phyloP scores from a whole-genome alignment of 768 basidiomycete genomes.

The Pleurotus sapidus region DNA sequence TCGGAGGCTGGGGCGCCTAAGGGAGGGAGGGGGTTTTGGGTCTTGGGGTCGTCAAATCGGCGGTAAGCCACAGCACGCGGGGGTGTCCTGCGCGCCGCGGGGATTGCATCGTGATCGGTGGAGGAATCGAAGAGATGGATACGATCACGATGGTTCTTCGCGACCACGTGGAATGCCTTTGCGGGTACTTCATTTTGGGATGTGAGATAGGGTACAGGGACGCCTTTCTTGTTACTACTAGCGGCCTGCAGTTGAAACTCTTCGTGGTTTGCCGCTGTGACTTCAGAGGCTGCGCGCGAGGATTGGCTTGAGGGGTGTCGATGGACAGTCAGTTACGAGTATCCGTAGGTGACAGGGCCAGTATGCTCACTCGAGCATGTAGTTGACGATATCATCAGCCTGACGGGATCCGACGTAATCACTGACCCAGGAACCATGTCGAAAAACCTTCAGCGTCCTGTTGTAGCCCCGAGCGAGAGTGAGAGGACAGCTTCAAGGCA shows the following conservation, averaged over 20 bases:
- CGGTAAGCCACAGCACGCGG: conserved; percentile 95
- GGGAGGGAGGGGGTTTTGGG: conserved; percentile 63
- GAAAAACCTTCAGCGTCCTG: background rate
- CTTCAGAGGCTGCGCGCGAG: conserved; percentile 85
- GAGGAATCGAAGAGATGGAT: conserved; percentile 77
- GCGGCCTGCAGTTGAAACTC: conserved; percentile 71
- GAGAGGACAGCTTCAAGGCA: too few species aligned
- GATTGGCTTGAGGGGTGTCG: conserved; percentile 63
- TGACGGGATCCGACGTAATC: background rate
- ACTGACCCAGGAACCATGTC: background rate
- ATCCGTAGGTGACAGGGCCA: background rate
- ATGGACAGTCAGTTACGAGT: conserved; percentile 10
- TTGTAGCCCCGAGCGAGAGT: too few species aligned
- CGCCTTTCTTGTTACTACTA: conserved; percentile 50
- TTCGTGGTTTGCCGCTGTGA: conserved; percentile 71
- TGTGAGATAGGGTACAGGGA: conserved; percentile 80
- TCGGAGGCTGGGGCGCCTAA: conserved; percentile 54
- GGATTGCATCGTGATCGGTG: conserved; percentile 66
- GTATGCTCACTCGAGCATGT: background rate
- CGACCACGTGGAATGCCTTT: conserved; percentile 72
- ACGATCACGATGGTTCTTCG: conserved; percentile 82
- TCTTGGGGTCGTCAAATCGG: conserved; percentile 79
- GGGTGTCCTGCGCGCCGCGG: conserved; percentile 68
- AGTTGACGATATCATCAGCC: background rate
- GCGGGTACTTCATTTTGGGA: conserved; percentile 65